A percentile compares a stretch with the other conserved stretches of the same genome.
Conservation (phyloP, 1,284 basidiomycete genomes). For the Sparassis latifolia region DNA sequence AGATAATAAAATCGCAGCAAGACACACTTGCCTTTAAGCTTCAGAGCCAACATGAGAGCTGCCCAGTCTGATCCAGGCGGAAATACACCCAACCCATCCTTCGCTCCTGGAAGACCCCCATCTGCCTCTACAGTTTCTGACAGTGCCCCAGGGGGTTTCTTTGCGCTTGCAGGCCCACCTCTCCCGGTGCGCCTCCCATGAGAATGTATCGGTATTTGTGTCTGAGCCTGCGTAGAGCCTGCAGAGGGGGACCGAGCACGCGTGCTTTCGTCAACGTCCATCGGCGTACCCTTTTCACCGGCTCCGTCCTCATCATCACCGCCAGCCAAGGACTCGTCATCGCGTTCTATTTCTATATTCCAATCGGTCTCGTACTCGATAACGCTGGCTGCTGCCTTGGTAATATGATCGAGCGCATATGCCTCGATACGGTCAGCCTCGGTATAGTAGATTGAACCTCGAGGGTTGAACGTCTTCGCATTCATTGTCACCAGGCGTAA, state of each 20-base stretch:
- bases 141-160: slow-evolving; percentile 25
- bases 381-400: slow-evolving; percentile 59
- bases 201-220: background rate
- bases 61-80: slow-evolving; percentile 65
- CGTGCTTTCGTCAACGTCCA: slow-evolving; percentile 23
- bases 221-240: slow-evolving; percentile 15
- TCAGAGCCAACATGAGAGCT: slow-evolving; percentile 59
- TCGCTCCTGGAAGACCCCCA: slow-evolving; percentile 65
- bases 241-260: slow-evolving; percentile 25
- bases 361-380: slow-evolving; percentile 78
- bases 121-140: slow-evolving; percentile 58
- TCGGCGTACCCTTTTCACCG: slow-evolving; percentile 17
- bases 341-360: slow-evolving; percentile 74
- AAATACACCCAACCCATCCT: slow-evolving; percentile 66
- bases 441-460: slow-evolving; percentile 60
- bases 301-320: slow-evolving; percentile 33
- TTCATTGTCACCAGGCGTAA: slow-evolving; percentile 66
- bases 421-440: slow-evolving; percentile 66
- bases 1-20: background rate
- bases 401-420: slow-evolving; percentile 67
- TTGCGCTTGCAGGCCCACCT: slow-evolving; percentile 9
- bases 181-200: slow-evolving; percentile 10
- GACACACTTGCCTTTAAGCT: slow-evolving; percentile 52
- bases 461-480: slow-evolving; percentile 69
- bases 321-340: slow-evolving; percentile 50